Evolutionary conservation across 1,284 basidiomycete genomes (phyloP), one percentile per base, ranked within the genome.

Genomic region (Papiliotrema nemorosa): DNA sequence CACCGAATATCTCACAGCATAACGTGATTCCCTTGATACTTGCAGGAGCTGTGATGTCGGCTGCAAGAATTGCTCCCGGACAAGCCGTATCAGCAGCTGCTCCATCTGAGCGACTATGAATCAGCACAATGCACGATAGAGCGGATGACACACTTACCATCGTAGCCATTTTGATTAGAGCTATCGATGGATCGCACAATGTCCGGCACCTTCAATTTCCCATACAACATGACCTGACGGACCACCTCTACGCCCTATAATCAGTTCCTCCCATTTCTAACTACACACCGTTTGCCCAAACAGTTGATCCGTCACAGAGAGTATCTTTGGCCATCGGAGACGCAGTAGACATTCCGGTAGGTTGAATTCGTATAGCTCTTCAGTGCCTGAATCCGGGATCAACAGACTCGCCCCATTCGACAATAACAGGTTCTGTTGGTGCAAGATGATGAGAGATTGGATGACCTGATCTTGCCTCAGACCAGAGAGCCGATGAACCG

Each of bases 341-440:
- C 90, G 78, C 72, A 84, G 76, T 36, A 92, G 76, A 67, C 89
- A 91, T 66, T 90, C 88, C 48, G 85, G 80, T 14, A 83, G 77
- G 63, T 90, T 88, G 53, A 90, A 79, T 52, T 75, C 70, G 53
- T 69, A 70, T 49, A 87, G 80, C 62, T 90, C 88, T 25, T 69
- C 69, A 41, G 85, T 87, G n/a, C 84, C 83, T 7, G 35, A n/a
- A n/a, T 37, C 35, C 31, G 84, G 82, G 12, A 49, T 48, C 36
- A 58, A 58, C 12, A 53, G 52, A 26, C 62, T 66, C 4, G 81
- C 81, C 41, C 81, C 80, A 2, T 87, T 84, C 66, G 91, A 86
- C 82, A 88, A 90, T 35, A 93, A 80, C 47, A 97, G 76, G 70
- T 93, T 91, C 72, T 98, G 93, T 73, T 97, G 93, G 22, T 93